Evolutionary conservation across 768 basidiomycete genomes (phyloP).

Genomic region (Trametes villosa): DNA sequence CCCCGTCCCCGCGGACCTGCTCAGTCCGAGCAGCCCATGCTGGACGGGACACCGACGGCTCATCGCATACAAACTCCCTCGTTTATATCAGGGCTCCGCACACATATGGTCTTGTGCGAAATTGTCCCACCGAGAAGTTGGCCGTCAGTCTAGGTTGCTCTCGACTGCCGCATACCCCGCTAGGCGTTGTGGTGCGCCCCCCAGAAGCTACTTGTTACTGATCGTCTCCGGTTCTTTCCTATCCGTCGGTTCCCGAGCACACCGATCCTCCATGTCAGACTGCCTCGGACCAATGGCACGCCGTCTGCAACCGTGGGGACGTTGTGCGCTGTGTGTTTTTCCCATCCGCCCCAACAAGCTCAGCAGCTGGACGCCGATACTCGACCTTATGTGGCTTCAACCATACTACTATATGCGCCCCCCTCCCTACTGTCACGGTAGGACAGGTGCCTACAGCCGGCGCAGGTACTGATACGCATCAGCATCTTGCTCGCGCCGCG

Average conservation of each 20-base stretch:
- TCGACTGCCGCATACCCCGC: background rate
- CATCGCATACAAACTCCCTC: background rate
- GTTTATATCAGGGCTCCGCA: background rate
- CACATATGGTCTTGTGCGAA: slow-evolving; percentile 12
- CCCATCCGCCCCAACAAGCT: background rate
- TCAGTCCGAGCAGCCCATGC: background rate
- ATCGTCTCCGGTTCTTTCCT: background rate
- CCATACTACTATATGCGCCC: too few relatives aligned
- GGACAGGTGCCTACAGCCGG: background rate
- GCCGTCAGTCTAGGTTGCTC: slow-evolving; percentile 6
- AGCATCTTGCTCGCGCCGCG: background rate
- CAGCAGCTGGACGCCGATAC: background rate
- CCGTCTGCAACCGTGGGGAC: background rate
- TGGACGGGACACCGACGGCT: background rate
- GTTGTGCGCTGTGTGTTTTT: background rate
- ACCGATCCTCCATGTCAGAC: background rate
- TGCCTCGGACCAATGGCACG: background rate
- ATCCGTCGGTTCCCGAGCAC: background rate
- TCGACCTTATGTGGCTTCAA: background rate
- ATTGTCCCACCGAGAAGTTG: background rate
- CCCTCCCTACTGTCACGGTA: background rate
- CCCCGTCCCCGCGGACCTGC: background rate
- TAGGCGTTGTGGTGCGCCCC: background rate
- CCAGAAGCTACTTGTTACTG: too few relatives aligned
- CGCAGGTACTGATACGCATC: background rate